These are phyloP conservation scores for Soucietia sequanensis DNA, from an alignment of 805 yeast species.

Conservation along the genomic window DNA sequence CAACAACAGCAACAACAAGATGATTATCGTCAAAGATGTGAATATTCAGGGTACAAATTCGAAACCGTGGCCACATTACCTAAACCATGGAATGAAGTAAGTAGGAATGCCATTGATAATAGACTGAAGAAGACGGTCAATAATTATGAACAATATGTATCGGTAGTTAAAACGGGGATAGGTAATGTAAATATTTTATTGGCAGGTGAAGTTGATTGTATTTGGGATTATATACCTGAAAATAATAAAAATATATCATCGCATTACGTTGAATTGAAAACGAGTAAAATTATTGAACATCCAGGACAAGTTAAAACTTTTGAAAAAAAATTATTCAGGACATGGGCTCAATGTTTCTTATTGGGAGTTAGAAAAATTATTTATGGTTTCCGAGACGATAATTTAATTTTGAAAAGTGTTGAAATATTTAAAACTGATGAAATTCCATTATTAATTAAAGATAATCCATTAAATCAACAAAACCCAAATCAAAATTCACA, in stretches of 20 bases:
- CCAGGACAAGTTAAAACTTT: conserved; percentile 61
- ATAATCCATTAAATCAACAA: conserved; percentile 38
- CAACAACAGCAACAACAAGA: conserved; percentile 22
- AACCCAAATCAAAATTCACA: conserved; percentile 25
- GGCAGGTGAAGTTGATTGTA: conserved; percentile 93
- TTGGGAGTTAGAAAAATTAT: conserved; percentile 79
- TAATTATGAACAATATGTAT: conserved; percentile 73
- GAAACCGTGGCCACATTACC: conserved; percentile 74
- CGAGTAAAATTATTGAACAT: conserved; percentile 54
- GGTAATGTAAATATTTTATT: conserved; percentile 66
- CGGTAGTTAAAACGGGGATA: conserved; percentile 82
- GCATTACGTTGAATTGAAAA: conserved; percentile 86
- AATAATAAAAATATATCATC: conserved; percentile 45
- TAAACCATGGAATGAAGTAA: conserved; percentile 68
- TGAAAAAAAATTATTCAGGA: conserved; percentile 70
- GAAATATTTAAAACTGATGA: conserved; percentile 79
- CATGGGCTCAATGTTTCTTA: conserved; percentile 94
- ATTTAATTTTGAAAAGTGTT: conserved; percentile 58
- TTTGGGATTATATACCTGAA: conserved; percentile 72
- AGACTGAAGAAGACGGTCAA: conserved; percentile 60
- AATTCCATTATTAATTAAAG: conserved; percentile 67
- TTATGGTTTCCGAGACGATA: conserved; percentile 84
- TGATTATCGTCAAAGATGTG: conserved; percentile 37
- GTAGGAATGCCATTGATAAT: conserved; percentile 66
- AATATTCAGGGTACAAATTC: conserved; percentile 79